Percentiles rank a stretch among this genome's conserved stretches.
Evolutionary conservation across 2,329 filamentous ascomycete species (phyloP).

Genomic region (Cladosporium velox): DNA sequence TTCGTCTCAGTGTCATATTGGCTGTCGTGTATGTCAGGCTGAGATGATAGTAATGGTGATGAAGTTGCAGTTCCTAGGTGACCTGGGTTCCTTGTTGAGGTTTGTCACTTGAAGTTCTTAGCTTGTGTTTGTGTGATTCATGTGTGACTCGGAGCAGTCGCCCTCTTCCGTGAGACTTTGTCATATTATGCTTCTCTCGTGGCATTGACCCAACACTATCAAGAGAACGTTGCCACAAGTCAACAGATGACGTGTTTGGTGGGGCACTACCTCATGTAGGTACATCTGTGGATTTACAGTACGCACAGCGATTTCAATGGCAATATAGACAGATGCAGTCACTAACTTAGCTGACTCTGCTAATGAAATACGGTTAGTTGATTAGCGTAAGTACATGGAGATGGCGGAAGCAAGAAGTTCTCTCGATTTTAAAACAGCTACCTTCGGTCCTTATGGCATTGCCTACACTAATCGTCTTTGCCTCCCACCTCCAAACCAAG

Average conservation of each 20-base stretch:
- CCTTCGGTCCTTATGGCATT: background rate
- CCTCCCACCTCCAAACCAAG: constrained; percentile 23
- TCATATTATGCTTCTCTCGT: background rate
- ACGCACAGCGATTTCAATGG: background rate
- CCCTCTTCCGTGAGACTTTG: background rate
- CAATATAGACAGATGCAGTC: background rate
- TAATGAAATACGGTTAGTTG: background rate
- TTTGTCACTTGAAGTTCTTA: background rate
- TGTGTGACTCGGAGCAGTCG: background rate
- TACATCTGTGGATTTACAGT: background rate
- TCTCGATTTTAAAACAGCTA: background rate
- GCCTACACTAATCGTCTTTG: background rate
- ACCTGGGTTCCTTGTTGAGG: background rate
- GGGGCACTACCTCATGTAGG: background rate
- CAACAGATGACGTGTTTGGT: background rate
- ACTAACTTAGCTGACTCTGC: background rate
- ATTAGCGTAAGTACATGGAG: background rate
- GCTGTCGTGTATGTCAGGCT: background rate
- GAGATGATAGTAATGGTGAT: background rate
- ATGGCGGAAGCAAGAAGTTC: background rate
- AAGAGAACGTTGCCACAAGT: background rate
- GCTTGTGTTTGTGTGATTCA: background rate
- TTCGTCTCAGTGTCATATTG: background rate
- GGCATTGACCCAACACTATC: background rate
- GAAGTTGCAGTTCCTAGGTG: background rate